Conservation (phyloP, 2,329 filamentous ascomycete genomes). For the Amauroascus niger region DNA sequence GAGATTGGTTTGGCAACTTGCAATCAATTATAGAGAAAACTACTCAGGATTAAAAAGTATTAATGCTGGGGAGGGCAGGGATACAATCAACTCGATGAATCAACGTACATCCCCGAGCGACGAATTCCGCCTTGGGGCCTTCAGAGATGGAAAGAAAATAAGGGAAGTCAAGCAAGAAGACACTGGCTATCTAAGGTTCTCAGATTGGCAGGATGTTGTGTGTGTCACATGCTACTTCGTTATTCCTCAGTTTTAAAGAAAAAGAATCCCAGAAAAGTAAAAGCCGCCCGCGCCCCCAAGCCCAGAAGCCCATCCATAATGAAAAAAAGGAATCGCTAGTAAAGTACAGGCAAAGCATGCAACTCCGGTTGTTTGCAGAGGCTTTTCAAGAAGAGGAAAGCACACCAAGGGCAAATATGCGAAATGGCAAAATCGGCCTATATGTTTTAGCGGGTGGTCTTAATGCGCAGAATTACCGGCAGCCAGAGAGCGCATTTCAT, state of each 20-base stretch:
- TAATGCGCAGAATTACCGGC: background rate
- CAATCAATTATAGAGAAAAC: background rate
- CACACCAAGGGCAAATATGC: background rate
- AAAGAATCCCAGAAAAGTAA: conserved; percentile 4
- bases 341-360: conserved; percentile 9
- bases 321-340: background rate
- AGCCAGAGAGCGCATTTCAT: conserved; percentile 1
- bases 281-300: background rate
- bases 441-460: background rate
- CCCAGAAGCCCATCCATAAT: conserved; percentile 1
- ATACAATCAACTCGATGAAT: background rate
- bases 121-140: background rate
- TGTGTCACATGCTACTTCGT: conserved; percentile 6
- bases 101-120: background rate
- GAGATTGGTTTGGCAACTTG: no score
- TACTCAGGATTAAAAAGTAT: background rate
- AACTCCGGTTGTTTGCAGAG: conserved; percentile 2
- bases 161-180: background rate
- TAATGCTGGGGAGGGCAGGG: background rate
- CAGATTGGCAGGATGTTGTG: background rate
- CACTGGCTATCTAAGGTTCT: background rate
- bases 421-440: background rate
- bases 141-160: background rate
- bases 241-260: conserved; percentile 8
- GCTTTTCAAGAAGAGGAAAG: background rate